Evolutionary conservation across 352 stramenopile genomes (phyloP).

Genomic region (Phytophthora podocarpi): DNA sequence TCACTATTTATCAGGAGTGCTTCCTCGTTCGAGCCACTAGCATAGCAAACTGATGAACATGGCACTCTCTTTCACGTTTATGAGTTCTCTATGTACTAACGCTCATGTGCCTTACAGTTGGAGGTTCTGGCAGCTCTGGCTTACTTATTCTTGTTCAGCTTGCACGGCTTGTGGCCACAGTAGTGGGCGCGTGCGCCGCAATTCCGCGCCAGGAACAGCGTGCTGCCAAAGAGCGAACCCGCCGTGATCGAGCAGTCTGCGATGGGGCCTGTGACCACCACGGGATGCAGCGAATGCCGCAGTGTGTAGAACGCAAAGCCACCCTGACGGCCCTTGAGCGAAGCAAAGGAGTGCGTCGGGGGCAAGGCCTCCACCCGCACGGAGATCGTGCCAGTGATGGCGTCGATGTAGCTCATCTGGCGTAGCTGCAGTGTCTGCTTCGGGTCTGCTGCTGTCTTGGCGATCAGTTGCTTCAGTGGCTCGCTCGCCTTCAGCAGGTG

Average conservation of each 20-base stretch:
- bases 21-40: neutral
- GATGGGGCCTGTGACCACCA: slow-evolving; percentile 84
- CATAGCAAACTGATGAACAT: slow-evolving; percentile 2
- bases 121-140: neutral
- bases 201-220: slow-evolving; percentile 73
- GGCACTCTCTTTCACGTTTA: slow-evolving; percentile 25
- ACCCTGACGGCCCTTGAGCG: slow-evolving; percentile 69
- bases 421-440: slow-evolving; percentile 43
- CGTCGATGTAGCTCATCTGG: slow-evolving; percentile 65
- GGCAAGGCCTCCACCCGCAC: slow-evolving; percentile 55
- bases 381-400: slow-evolving; percentile 46
- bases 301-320: slow-evolving; percentile 83
- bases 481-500: slow-evolving; percentile 51
- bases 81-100: slow-evolving; percentile 31
- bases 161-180: slow-evolving; percentile 29
- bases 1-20: slow-evolving; percentile 15
- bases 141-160: slow-evolving; percentile 28
- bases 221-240: slow-evolving; percentile 79
- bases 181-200: slow-evolving; percentile 59
- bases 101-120: slow-evolving; percentile 5
- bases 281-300: slow-evolving; percentile 71
- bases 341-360: slow-evolving; percentile 56
- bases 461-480: slow-evolving; percentile 50
- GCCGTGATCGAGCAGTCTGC: slow-evolving; percentile 77
- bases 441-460: slow-evolving; percentile 25